Conservation (phyloP, 75 land plant species). For the Sequoiadendron giganteum region DNA sequence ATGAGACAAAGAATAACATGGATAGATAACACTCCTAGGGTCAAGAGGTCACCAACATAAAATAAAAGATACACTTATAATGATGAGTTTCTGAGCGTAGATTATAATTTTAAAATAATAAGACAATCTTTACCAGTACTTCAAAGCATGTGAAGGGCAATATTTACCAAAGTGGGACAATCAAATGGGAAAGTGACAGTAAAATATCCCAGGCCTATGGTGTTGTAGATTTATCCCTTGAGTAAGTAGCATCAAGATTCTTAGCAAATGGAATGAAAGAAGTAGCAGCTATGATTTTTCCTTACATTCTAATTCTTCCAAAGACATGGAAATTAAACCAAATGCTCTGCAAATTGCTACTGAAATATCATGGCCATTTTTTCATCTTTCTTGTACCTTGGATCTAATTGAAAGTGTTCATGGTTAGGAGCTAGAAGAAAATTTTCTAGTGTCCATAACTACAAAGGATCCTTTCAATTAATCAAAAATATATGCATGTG, state of each 20-base stretch:
- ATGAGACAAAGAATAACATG: too few relatives aligned
- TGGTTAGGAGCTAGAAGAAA: neutral
- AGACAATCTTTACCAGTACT: too few relatives aligned
- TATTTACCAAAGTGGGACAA: too few relatives aligned
- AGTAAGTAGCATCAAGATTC: conserved; percentile 23
- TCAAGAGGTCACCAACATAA: too few relatives aligned
- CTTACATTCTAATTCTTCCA: conserved; percentile 45
- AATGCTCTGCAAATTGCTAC: conserved; percentile 51
- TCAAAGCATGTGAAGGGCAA: too few relatives aligned
- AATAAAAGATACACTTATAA: too few relatives aligned
- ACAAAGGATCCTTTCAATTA: too few relatives aligned
- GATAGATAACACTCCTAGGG: too few relatives aligned
- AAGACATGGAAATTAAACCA: conserved; percentile 70
- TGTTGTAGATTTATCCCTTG: conserved; percentile 41
- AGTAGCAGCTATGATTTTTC: conserved; percentile 40
- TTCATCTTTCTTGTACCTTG: conserved; percentile 20
- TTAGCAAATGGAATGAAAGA: conserved; percentile 19
- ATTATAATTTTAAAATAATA: too few relatives aligned
- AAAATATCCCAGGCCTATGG: conserved; percentile 19
- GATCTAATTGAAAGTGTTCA: neutral
- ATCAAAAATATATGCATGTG: too few relatives aligned
- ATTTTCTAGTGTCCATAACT: conserved; percentile 21
- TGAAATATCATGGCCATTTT: conserved; percentile 47
- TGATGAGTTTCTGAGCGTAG: too few relatives aligned
- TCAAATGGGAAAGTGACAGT: too few relatives aligned